Evolutionary conservation across 352 stramenopile species (phyloP).

Genomic region (Peronospora tabacina): DNA sequence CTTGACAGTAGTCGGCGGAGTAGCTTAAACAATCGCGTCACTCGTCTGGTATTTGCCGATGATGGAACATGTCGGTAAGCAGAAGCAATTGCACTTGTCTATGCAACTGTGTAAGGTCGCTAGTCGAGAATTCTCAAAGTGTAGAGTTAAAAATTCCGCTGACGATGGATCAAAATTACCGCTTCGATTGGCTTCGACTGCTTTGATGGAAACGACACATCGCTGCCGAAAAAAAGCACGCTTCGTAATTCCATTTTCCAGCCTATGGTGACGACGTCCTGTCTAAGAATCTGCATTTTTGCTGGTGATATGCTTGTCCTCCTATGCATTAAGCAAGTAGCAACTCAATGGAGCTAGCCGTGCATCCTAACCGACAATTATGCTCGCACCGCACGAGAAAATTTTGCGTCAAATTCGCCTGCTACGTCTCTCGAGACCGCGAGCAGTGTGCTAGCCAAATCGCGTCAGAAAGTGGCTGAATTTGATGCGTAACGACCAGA

Average conservation of each 20-base stretch:
- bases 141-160: no score
- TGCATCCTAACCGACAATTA: not conserved
- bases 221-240: slow-evolving; percentile 6
- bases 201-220: not conserved
- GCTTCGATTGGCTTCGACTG: not conserved
- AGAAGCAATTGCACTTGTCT: slow-evolving; percentile 19
- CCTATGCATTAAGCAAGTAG: slow-evolving; percentile 16
- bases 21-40: not conserved
- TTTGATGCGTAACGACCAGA: slow-evolving; percentile 5
- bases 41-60: slow-evolving; percentile 9
- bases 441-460: slow-evolving; percentile 13
- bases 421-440: slow-evolving; percentile 19
- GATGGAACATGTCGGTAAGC: slow-evolving; percentile 28
- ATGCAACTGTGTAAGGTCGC: slow-evolving; percentile 2
- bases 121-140: no score
- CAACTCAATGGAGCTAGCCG: slow-evolving; percentile 7
- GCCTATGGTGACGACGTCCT: slow-evolving; percentile 15
- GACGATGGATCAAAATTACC: not conserved
- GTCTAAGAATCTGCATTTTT: slow-evolving; percentile 18
- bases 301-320: slow-evolving; percentile 7
- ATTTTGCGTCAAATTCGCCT: slow-evolving; percentile 20
- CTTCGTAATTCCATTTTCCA: not conserved
- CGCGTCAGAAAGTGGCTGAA: slow-evolving; percentile 13
- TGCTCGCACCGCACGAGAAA: no score
- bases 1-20: no score